phyloP scores from a whole-genome alignment of 2,329 filamentous ascomycete genomes.

The Colletotrichum spinosum region DNA sequence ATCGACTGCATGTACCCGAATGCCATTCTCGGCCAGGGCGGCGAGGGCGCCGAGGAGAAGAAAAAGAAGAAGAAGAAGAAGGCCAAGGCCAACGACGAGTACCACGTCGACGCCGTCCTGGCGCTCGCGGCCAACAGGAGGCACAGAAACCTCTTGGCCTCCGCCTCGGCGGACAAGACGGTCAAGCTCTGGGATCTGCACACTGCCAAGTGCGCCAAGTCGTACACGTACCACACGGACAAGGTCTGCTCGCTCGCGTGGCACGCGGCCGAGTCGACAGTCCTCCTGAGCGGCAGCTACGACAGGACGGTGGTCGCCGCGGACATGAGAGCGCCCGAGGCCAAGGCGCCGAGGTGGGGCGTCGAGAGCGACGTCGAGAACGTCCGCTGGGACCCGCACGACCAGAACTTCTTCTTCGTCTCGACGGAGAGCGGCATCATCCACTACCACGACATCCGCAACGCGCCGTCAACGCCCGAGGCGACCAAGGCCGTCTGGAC shows the following conservation, averaged over 20 bases:
- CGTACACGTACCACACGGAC: conserved; percentile 94
- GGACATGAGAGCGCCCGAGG: conserved; percentile 93
- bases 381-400: conserved; percentile 92
- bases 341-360: conserved; percentile 85
- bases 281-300: conserved; percentile 93
- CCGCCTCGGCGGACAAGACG: conserved; percentile 94
- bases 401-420: conserved; percentile 93
- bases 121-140: conserved; percentile 92
- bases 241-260: conserved; percentile 97
- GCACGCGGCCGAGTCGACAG: conserved; percentile 88
- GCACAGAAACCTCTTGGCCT: conserved; percentile 94
- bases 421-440: conserved; percentile 93
- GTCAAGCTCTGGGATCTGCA: conserved; percentile 98
- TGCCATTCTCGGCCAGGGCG: conserved; percentile 87
- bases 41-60: conserved; percentile 66
- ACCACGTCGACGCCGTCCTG: conserved; percentile 94
- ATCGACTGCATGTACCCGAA: conserved; percentile 99
- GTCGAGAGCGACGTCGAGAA: conserved; percentile 97
- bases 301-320: conserved; percentile 94
- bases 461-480: conserved; percentile 77
- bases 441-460: conserved; percentile 90
- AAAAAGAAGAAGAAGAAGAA: conserved; percentile 93
- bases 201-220: conserved; percentile 92
- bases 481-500: conserved; percentile 91
- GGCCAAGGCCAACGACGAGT: conserved; percentile 85